Evolutionary conservation across 148 eudicot genomes (phyloP).

Genomic region (Oxyria digyna): DNA sequence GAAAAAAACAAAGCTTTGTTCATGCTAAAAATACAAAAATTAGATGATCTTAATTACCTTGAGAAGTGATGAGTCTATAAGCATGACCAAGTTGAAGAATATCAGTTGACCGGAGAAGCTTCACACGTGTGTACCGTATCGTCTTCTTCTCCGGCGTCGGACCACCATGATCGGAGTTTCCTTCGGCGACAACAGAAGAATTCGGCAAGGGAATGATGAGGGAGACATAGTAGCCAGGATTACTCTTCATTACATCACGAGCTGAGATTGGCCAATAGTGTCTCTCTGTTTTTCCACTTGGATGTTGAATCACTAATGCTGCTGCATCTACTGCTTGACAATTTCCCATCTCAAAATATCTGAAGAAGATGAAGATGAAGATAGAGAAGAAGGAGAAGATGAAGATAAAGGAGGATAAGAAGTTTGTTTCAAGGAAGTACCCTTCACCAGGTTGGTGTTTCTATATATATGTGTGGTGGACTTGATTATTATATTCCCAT

Average conservation of each 20-base stretch:
- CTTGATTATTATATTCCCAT: background rate
- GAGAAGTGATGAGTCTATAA: conserved; percentile 77
- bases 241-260: conserved; percentile 62
- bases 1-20: no score
- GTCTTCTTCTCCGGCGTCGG: conserved; percentile 12
- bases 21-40: no score
- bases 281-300: conserved; percentile 62
- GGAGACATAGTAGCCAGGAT: conserved; percentile 85
- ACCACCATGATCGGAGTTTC: background rate
- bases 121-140: conserved; percentile 65
- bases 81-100: conserved; percentile 69
- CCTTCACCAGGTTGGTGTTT: no score
- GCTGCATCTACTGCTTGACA: conserved; percentile 96
- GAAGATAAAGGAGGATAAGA: background rate
- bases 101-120: conserved; percentile 78
- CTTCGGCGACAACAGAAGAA: conserved; percentile 8
- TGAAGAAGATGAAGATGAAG: background rate
- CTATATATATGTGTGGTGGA: background rate
- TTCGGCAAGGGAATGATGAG: conserved; percentile 60
- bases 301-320: conserved; percentile 82
- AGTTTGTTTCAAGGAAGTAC: background rate
- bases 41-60: conserved; percentile 31
- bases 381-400: background rate
- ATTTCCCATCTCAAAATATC: conserved; percentile 53
- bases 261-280: conserved; percentile 64